Conservation (phyloP, 2,329 filamentous ascomycete species). For the Curvularia sp. region DNA sequence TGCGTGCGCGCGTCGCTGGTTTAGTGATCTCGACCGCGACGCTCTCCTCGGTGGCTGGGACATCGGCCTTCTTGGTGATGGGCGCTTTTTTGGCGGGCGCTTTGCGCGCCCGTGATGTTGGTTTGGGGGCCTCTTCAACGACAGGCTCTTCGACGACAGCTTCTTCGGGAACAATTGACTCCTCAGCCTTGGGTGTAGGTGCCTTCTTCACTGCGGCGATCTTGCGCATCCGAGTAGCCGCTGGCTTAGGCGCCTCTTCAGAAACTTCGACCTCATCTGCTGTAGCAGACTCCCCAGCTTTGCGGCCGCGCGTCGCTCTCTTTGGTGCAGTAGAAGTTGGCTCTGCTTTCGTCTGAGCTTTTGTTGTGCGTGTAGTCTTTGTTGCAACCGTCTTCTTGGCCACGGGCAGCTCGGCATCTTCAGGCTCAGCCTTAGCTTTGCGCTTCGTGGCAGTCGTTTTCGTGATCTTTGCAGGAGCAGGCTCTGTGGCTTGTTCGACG, state of each 20-base stretch:
- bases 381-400: conserved; percentile 31
- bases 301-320: conserved; percentile 37
- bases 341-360: conserved; percentile 27
- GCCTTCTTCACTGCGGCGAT: conserved; percentile 28
- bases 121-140: conserved; percentile 26
- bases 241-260: conserved; percentile 28
- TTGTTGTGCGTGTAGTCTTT: conserved; percentile 34
- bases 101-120: conserved; percentile 29
- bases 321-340: conserved; percentile 31
- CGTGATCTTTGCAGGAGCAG: conserved; percentile 27
- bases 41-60: conserved; percentile 17
- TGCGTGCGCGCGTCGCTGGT: conserved; percentile 31
- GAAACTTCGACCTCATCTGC: conserved; percentile 23
- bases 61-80: conserved; percentile 19
- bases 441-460: conserved; percentile 32
- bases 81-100: conserved; percentile 28
- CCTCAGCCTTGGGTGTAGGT: conserved; percentile 19
- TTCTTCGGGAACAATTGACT: conserved; percentile 19
- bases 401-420: conserved; percentile 22
- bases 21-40: conserved; percentile 25
- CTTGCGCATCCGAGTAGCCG: conserved; percentile 29
- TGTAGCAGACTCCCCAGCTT: conserved; percentile 21
- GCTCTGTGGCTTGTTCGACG: conserved; percentile 29
- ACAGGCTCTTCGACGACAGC: conserved; percentile 11
- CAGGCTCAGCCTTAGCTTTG: conserved; percentile 31